Evolutionary conservation across 805 yeast genomes (phyloP), one percentile per base, ranked within the genome.

Genomic region (Cyberlindnera xylosilytica): DNA sequence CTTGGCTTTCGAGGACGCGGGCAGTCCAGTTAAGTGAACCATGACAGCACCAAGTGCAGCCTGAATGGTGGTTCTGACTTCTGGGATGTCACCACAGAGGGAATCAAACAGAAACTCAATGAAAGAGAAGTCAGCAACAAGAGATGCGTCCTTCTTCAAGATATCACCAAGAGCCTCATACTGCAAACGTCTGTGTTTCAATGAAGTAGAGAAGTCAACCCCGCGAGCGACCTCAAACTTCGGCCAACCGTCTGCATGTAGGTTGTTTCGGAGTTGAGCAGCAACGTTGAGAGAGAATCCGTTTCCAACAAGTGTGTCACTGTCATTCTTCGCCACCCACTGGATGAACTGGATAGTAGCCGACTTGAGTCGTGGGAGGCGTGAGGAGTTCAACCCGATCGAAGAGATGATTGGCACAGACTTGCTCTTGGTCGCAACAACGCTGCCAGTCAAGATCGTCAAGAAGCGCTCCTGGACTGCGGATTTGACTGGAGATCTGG

Each of bases 141-240:
- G 57, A 1, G 57, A 51, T 1, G 76, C 68, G 30, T 73, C 67
- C 26, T 73, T 69, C 42, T 73, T 69, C 38, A 84, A 57, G 7
- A 90, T 68, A 17, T 78, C 72, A 2, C 95, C 93, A 19, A 90
- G 61, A 0, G 95, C 81, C 58, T 87, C 96, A 56, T 87, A 90
- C 51, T 85, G 87, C 29, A 72, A 62, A 53, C 74, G 73, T 51
- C 93, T 71, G 50, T 77, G 81, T 5, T 62, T 51, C 3, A 76
- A 46, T 13, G 51, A 56, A 6, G 36, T 36, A 2, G 69, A 52
- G 34, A 63, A 66, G 40, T 67, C 64, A 13, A 67, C 65, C 11
- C 69, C 66, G 2, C 64, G 66, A 0, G 61, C 60, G 11, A 65
- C 51, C 35, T 66, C 69, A 35, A 72, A 50, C 44, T 60, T 65